Base-by-base conservation (phyloP, 2,329 filamentous ascomycete species). In the Zymoseptoria brevis region DNA sequence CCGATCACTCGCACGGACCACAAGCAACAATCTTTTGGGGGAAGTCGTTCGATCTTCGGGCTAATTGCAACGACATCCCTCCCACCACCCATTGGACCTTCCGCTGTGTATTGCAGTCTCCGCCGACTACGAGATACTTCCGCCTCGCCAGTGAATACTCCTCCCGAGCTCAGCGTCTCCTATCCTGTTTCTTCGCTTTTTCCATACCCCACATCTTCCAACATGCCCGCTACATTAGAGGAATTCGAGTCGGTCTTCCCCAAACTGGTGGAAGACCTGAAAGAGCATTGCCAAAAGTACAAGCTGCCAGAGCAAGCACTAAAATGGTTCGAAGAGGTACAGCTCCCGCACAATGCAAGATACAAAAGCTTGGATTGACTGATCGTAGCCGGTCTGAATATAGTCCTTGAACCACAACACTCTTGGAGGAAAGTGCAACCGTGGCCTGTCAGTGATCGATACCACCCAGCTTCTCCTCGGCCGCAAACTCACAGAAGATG, bases 371-470 rank as follows among this genome's bases (percentile, higher is more conserved):
- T 13, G 48, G 45, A 61, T 65, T 66, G 65, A 67, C 59, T 64
- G 58, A 64, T 66, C 60, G 53, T 41, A 61, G 58, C 52, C 48
- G n/a, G 19, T 50, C 45, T 45, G 35, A 29, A 30, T 57, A 62
- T 57, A 96, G 90, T 87, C 83, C 62, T 83, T 97, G 70, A 83
- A 92, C 73, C 82, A 85, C 78, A 99, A 99, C 79, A 85, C 90
- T 6, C 80, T 94, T 57, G 94, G 94, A 68, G 94, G 94, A 73
- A 99, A 99, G 82, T 96, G 92, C 81, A 99, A 99, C 80, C 90
- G 94, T 72, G 94, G 94, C 78, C 95, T 99, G 85, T 97, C 92
- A 53, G 93, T 97, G 61, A 88, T 94, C 67, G 94, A 99, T 78
- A 94, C 91, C 53, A 86, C 87, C 65, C 87, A 90, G 65, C 80